Evolutionary conservation across 208 protist species (phyloP), one percentile per base, ranked within the genome.

Genomic region (Balamuthia mandrillaris): DNA sequence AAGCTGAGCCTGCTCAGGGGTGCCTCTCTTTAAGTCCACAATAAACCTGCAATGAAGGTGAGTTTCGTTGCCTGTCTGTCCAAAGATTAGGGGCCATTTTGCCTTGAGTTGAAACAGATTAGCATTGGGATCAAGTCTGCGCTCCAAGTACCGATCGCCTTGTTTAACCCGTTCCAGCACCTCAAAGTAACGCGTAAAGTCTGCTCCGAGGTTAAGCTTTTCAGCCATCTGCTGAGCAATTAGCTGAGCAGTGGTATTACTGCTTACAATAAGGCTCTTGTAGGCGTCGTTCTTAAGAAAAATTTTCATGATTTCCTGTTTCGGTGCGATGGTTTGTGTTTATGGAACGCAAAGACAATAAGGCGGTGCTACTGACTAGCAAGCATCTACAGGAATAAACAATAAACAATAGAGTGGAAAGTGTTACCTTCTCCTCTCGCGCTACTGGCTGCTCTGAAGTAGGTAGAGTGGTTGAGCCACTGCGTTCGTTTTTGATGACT

Each of bases 261-360:
- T 44, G 12, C 33, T 68, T 6, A 68, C 60, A 35, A 68, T 35
- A 9, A 68, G n/a, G 60, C 60, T 68, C 35, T 68, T 68, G 60
- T 68, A 68, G 60, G 60, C 60, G 35, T 68, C 60, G 60, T 68
- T 68, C 60, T 68, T 68, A 7, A 68, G 35, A 37, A 68, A 68
- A 14, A 68, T 68, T 37, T 68, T 68, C 60, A 68, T 68, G 35
- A 68, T 37, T 24, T 68, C 60, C 60, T 68, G 60, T 24, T 27
- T 24, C n/a, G n/a, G n/a, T n/a, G n/a, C n/a, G n/a, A n/a, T n/a
- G n/a, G n/a, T n/a, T n/a, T n/a, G n/a, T n/a, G n/a, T n/a, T n/a
- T n/a, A n/a, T n/a, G n/a, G n/a, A n/a, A n/a, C n/a, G n/a, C n/a
- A n/a, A n/a, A n/a, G n/a, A n/a, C n/a, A n/a, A n/a, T n/a, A n/a